Percentiles rank a stretch among this genome's conserved stretches.
Conservation (phyloP, 495 filamentous ascomycete species). For the Filosporella fistucella region DNA sequence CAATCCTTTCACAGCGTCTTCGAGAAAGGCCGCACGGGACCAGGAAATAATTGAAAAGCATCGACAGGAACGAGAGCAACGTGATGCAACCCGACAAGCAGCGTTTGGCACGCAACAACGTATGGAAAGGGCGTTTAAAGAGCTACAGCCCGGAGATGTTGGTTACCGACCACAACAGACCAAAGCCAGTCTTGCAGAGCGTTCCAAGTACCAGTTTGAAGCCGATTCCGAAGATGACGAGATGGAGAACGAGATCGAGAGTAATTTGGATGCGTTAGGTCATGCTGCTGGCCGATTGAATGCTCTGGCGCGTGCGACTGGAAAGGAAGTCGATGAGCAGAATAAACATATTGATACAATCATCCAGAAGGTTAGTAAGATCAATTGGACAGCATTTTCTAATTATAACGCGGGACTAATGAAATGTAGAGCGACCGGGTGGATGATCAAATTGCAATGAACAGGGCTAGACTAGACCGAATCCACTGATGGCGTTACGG, state of each 20-base stretch:
- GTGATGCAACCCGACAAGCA: slow-evolving; percentile 63
- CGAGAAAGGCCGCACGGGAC: slow-evolving; percentile 55
- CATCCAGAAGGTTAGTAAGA: slow-evolving; percentile 16
- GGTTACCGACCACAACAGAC: slow-evolving; percentile 13
- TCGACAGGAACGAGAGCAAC: slow-evolving; percentile 58
- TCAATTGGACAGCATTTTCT: too few species aligned
- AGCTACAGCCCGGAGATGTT: slow-evolving; percentile 29
- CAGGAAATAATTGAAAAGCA: slow-evolving; percentile 57
- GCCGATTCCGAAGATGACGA: slow-evolving; percentile 72
- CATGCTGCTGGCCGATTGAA: slow-evolving; percentile 61
- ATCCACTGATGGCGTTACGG: too few species aligned
- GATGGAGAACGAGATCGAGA: slow-evolving; percentile 70
- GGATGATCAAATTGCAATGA: slow-evolving; percentile 68
- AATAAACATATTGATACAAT: slow-evolving; percentile 73
- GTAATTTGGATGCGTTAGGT: slow-evolving; percentile 56
- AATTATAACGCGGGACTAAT: too few species aligned
- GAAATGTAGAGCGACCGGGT: slow-evolving; percentile 59
- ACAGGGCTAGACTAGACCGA: slow-evolving; percentile 58
- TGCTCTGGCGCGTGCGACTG: slow-evolving; percentile 61
- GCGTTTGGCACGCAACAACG: slow-evolving; percentile 53
- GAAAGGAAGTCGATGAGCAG: slow-evolving; percentile 68
- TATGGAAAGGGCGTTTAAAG: slow-evolving; percentile 56
- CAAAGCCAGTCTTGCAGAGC: slow-evolving; percentile 57
- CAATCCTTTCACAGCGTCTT: slow-evolving; percentile 65
- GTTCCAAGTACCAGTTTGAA: slow-evolving; percentile 75